Evolutionary conservation across 257 asterid species (phyloP), one percentile per base, ranked within the genome.

Genomic region (Gynochthodes officinalis): DNA sequence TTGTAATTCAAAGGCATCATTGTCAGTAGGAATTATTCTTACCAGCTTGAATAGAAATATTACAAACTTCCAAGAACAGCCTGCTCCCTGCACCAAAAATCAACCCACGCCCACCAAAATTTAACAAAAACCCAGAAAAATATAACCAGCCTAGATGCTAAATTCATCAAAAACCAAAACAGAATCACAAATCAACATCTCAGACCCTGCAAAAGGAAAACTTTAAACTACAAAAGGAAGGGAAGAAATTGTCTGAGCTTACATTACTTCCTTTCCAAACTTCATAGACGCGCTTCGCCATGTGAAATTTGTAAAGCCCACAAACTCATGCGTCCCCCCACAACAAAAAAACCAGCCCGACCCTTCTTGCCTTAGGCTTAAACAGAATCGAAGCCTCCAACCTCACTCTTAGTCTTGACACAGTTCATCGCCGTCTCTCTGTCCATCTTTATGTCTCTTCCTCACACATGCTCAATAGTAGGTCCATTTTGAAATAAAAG

Each of bases 261-360:
- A 94, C 98, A 85, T 94, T 94, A 85, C 85, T 90, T 63, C 97
- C 98, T 89, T 91, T 89, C 98, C 98, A 94, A 42, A 80, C 95
- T 87, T 94, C 74, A 90, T 91, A 78, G 81, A 88, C 93, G 84
- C 93, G 95, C 85, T 88, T 90, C 78, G 96, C 96, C 97, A 94
- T 94, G 76, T 80, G 83, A 85, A 84, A 68, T 64, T 53, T 16
- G 27, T 58, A 78, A 28, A 44, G 69, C 67, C 66, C 70, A 46
- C 16, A 30, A 54, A 66, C n/a, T 42, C 52, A 33, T 71, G 62
- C 73, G 78, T n/a, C n/a, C 78, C 72, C 73, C 50, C 2, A 63
- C 25, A 42, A n/a, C 27, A 25, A 16, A 15, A 21, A 52, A 23
- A 12, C 4, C 73, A 71, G 63, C 76, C 49, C 75, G 70, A 52